These are phyloP conservation scores for Tolypocladium tropicale DNA, from an alignment of 2,329 filamentous ascomycete genomes.

Conservation along the genomic window DNA sequence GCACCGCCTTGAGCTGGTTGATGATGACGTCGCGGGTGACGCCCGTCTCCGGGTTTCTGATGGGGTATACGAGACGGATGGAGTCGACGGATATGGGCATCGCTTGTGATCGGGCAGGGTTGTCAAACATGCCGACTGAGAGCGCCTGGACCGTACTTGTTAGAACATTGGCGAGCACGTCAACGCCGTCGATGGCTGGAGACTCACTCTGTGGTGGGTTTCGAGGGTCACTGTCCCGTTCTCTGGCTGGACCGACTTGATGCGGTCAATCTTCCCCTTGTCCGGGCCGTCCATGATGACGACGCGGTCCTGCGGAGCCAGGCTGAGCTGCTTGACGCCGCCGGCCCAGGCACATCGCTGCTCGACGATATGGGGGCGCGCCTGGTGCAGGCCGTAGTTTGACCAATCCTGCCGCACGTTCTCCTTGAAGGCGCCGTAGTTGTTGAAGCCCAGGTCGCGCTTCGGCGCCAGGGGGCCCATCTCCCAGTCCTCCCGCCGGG, in stretches of 20 bases:
- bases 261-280: slow-evolving; percentile 73
- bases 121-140: slow-evolving; percentile 18
- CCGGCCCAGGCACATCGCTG: slow-evolving; percentile 46
- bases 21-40: slow-evolving; percentile 65
- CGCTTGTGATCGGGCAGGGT: slow-evolving; percentile 16
- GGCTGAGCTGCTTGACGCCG: slow-evolving; percentile 44
- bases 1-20: slow-evolving; percentile 52
- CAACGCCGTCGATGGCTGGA: background rate
- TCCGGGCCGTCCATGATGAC: slow-evolving; percentile 69
- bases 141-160: slow-evolving; percentile 14
- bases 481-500: slow-evolving; percentile 66
- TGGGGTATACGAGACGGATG: slow-evolving; percentile 72
- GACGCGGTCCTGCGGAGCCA: slow-evolving; percentile 66
- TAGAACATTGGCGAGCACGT: background rate
- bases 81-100: slow-evolving; percentile 55
- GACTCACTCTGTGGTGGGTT: slow-evolving; percentile 52
- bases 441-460: slow-evolving; percentile 55
- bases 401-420: slow-evolving; percentile 25
- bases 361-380: slow-evolving; percentile 24
- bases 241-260: slow-evolving; percentile 44
- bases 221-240: slow-evolving; percentile 51
- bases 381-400: slow-evolving; percentile 16
- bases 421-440: slow-evolving; percentile 45
- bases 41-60: slow-evolving; percentile 56
- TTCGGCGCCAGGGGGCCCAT: slow-evolving; percentile 70